Conservation (phyloP, 2,329 filamentous ascomycete species). For the Fusarium odoratissimum region DNA sequence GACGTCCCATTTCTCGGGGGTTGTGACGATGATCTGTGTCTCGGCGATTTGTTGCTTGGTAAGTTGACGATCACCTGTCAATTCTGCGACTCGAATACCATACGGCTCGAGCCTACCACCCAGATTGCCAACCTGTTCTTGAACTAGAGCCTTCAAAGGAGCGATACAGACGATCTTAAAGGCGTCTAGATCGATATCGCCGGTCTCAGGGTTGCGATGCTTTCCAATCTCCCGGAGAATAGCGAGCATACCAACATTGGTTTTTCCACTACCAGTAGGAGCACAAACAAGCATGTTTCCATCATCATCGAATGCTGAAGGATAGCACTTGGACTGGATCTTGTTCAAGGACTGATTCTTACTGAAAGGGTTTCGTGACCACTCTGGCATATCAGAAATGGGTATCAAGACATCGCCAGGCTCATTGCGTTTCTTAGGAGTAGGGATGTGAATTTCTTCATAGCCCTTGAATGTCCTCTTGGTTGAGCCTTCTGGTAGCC, state of each 20-base stretch:
- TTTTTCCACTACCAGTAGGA: slow-evolving; percentile 97
- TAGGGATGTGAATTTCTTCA: slow-evolving; percentile 96
- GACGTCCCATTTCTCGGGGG: slow-evolving; percentile 98
- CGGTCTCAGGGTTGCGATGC: slow-evolving; percentile 86
- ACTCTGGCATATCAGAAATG: slow-evolving; percentile 89
- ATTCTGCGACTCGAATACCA: slow-evolving; percentile 91
- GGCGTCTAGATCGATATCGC: slow-evolving; percentile 93
- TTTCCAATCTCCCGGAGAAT: slow-evolving; percentile 98
- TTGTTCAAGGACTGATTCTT: slow-evolving; percentile 89
- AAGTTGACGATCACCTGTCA: slow-evolving; percentile 97
- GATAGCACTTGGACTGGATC: slow-evolving; percentile 94
- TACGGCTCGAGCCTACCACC: slow-evolving; percentile 90
- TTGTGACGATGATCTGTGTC: slow-evolving; percentile 97
- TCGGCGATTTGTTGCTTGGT: slow-evolving; percentile 99
- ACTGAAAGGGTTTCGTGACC: slow-evolving; percentile 89
- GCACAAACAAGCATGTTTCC: slow-evolving; percentile 98
- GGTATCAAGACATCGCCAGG: slow-evolving; percentile 84
- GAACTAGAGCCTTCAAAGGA: slow-evolving; percentile 92
- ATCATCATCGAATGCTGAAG: slow-evolving; percentile 90
- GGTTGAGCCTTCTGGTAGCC: slow-evolving; percentile 91
- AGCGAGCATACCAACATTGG: slow-evolving; percentile 97
- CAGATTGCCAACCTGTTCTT: slow-evolving; percentile 98
- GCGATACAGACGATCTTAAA: slow-evolving; percentile 99
- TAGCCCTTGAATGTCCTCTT: slow-evolving; percentile 98
- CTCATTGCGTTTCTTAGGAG: slow-evolving; percentile 88